Percentiles rank a stretch among this genome's conserved stretches.
Conservation (phyloP, 2,329 filamentous ascomycete genomes). For the Hymenoscyphus salicellus region DNA sequence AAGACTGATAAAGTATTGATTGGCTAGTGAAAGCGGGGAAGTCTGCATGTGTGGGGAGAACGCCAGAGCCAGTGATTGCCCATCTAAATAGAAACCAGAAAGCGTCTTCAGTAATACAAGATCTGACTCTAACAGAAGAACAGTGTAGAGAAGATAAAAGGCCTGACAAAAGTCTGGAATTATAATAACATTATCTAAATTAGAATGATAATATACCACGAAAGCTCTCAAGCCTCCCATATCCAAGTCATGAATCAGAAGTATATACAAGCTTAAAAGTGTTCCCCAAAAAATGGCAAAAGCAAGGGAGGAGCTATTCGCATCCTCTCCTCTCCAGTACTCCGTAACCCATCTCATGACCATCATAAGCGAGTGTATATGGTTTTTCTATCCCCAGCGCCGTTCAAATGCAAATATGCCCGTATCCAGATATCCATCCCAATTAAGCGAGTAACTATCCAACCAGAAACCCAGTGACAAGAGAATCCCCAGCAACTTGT, state of each 20-base stretch:
- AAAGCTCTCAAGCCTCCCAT: background rate
- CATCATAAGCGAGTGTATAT: conserved; percentile 2
- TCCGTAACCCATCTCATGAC: background rate
- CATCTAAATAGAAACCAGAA: no score
- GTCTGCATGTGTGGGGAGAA: no score
- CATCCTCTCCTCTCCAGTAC: background rate
- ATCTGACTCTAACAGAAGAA: no score
- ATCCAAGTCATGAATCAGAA: background rate
- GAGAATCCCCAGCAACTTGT: background rate
- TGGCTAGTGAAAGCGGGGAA: no score
- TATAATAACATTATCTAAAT: background rate
- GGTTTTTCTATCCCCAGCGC: background rate
- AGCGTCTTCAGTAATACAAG: no score
- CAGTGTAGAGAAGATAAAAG: background rate
- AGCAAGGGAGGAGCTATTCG: background rate
- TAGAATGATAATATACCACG: background rate
- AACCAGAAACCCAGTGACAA: conserved; percentile 5
- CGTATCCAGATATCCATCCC: background rate
- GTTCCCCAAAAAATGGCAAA: background rate
- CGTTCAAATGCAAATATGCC: background rate
- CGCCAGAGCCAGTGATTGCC: no score
- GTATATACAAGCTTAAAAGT: background rate
- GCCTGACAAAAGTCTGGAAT: background rate
- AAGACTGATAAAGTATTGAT: no score
- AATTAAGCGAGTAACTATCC: background rate